Evolutionary conservation across 192 early-diverging fungal genomes (phyloP).

Genomic region (Geosiphon pyriformis): DNA sequence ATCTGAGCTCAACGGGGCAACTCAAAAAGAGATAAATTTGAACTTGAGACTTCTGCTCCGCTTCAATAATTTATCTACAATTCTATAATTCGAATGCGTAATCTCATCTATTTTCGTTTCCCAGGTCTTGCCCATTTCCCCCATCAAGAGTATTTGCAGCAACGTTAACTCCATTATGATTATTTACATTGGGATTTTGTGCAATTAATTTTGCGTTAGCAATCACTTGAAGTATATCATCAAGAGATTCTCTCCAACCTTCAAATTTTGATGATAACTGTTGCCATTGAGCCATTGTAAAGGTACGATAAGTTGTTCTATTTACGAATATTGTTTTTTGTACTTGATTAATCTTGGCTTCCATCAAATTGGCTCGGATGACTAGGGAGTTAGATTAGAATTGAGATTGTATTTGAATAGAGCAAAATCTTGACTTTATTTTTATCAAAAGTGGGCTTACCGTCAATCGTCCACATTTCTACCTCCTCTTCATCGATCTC

Average conservation of each 20-base stretch:
- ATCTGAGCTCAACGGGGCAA: too few relatives aligned
- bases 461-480: conserved; percentile 94
- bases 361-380: conserved; percentile 85
- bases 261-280: conserved; percentile 58
- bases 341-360: conserved; percentile 94
- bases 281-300: conserved; percentile 80
- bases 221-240: conserved; percentile 80
- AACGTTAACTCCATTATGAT: too few relatives aligned
- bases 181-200: conserved; percentile 32
- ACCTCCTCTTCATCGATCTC: conserved; percentile 75
- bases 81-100: too few relatives aligned
- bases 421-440: too few relatives aligned
- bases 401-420: not conserved
- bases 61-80: too few relatives aligned
- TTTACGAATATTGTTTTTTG: conserved; percentile 72
- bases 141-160: conserved; percentile 27
- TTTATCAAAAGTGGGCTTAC: not conserved
- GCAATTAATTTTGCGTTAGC: conserved; percentile 76
- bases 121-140: conserved; percentile 11
- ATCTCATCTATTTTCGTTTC: not conserved
- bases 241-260: conserved; percentile 76
- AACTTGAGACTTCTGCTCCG: too few relatives aligned
- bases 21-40: too few relatives aligned
- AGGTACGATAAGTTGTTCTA: conserved; percentile 79
- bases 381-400: conserved; percentile 9